Conservation (phyloP, 345 rosid genomes). For the Eucalyptus paniculata region DNA sequence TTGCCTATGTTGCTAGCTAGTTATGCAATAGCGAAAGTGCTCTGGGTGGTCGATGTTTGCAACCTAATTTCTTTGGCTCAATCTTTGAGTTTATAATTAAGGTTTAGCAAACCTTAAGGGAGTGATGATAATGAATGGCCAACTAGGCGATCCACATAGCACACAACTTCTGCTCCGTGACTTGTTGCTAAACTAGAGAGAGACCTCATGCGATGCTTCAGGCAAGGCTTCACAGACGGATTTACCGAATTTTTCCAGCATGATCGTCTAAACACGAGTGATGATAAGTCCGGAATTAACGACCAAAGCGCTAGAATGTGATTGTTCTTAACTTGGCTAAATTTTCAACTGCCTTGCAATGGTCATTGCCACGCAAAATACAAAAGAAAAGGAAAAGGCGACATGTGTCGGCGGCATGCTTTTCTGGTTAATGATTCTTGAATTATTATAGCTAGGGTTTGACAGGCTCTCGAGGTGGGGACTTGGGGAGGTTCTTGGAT, state of each 20-base stretch:
- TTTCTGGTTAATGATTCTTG: not conserved
- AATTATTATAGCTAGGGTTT: not conserved
- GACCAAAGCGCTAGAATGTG: not conserved
- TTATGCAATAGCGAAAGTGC: not conserved
- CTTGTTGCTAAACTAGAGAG: not conserved
- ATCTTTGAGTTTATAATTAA: not conserved
- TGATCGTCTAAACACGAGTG: not conserved
- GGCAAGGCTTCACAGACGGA: accelerated
- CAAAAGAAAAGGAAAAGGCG: not conserved
- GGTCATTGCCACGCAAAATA: not conserved
- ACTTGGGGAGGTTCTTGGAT: not conserved
- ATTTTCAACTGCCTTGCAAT: not conserved
- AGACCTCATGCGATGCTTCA: not conserved
- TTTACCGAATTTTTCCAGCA: not conserved
- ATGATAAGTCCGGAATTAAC: not conserved
- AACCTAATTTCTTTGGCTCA: not conserved
- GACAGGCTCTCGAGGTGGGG: not conserved
- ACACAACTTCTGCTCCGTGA: not conserved
- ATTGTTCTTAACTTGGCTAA: not conserved
- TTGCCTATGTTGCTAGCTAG: not conserved
- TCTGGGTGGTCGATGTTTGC: not conserved
- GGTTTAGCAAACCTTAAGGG: not conserved
- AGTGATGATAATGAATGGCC: not conserved
- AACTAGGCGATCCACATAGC: not conserved
- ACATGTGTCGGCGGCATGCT: not conserved